Conservation (phyloP, 2,329 filamentous ascomycete genomes). For the Aureobasidium lini region DNA sequence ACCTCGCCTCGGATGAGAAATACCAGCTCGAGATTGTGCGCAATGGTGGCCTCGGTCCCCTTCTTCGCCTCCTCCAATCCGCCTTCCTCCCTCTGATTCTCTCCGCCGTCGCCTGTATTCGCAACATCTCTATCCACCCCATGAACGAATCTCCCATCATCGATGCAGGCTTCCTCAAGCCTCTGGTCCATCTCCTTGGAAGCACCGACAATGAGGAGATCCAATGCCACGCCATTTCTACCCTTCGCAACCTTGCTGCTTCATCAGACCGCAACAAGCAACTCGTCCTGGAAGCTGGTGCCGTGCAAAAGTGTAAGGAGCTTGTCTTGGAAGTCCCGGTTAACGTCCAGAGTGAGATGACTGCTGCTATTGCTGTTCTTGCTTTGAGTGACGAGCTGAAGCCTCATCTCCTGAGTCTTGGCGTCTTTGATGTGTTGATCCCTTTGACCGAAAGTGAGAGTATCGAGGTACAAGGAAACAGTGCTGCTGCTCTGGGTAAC, state of each 20-base stretch:
- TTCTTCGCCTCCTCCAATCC: constrained; percentile 85
- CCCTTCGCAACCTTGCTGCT: constrained; percentile 86
- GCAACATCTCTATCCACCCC: constrained; percentile 97
- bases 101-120: constrained; percentile 94
- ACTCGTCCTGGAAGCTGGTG: constrained; percentile 90
- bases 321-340: constrained; percentile 87
- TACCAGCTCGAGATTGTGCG: constrained; percentile 97
- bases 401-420: constrained; percentile 78
- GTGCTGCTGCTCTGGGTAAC: constrained; percentile 89
- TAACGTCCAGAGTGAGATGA: constrained; percentile 98
- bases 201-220: constrained; percentile 98
- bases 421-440: constrained; percentile 93
- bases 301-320: constrained; percentile 97
- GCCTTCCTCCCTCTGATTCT: constrained; percentile 93
- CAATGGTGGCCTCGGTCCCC: constrained; percentile 72
- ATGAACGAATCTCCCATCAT: constrained; percentile 98
- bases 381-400: constrained; percentile 95
- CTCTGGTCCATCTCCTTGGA: constrained; percentile 84
- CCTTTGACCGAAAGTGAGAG: constrained; percentile 91
- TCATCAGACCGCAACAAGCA: constrained; percentile 98
- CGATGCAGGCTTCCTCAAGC: constrained; percentile 90
- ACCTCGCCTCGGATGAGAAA: constrained; percentile 94
- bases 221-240: constrained; percentile 97
- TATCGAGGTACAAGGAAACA: constrained; percentile 97
- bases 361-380: constrained; percentile 93